phyloP scores from a whole-genome alignment of 2,329 filamentous ascomycete species.

The Aspergillus oerlinghausenensis region DNA sequence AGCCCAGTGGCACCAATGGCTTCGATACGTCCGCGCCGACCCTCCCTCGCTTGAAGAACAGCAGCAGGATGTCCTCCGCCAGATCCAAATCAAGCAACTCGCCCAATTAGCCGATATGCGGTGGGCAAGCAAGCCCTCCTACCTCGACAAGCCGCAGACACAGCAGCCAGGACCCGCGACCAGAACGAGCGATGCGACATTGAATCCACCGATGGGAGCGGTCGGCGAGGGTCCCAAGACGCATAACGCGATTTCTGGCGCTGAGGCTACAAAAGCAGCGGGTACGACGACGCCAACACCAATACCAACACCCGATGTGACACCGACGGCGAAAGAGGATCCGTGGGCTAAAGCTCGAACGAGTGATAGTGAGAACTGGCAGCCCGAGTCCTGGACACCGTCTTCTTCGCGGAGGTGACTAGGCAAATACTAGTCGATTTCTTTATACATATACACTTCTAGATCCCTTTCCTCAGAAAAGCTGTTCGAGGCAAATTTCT shows the following conservation, averaged over 20 bases:
- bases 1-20: conserved; percentile 67
- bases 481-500: not conserved
- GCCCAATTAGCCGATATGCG: conserved; percentile 57
- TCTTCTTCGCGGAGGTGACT: conserved; percentile 36
- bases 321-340: conserved; percentile 28
- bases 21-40: conserved; percentile 55
- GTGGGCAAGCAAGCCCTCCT: conserved; percentile 57
- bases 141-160: conserved; percentile 52
- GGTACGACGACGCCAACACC: conserved; percentile 27
- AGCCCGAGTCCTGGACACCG: conserved; percentile 61
- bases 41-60: conserved; percentile 58
- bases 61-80: conserved; percentile 52
- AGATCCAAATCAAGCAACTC: conserved; percentile 55
- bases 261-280: conserved; percentile 2
- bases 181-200: conserved; percentile 39
- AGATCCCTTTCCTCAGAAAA: not conserved
- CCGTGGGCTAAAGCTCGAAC: conserved; percentile 57
- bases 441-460: not conserved
- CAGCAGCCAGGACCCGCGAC: conserved; percentile 46
- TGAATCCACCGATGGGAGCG: conserved; percentile 24
- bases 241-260: not conserved
- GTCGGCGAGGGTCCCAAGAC: not conserved
- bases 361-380: conserved; percentile 62
- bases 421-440: not conserved
- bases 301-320: conserved; percentile 25